Evolutionary conservation across 2,329 filamentous ascomycete species (phyloP).

Genomic region (Ascochyta viciae-villosae): DNA sequence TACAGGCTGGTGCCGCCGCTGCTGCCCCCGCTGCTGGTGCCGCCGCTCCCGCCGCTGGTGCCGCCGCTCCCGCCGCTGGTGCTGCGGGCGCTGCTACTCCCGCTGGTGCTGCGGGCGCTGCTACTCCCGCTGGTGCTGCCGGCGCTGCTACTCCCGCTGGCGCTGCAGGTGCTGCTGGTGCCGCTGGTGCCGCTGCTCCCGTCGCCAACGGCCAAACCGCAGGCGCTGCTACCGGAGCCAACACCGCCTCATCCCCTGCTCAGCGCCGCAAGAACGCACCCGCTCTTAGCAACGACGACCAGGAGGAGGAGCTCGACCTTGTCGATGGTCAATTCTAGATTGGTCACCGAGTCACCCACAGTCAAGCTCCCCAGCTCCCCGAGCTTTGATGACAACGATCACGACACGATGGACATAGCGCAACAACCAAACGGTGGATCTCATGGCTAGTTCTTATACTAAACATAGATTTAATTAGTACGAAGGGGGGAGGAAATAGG

Average conservation of each 20-base stretch:
- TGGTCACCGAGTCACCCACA: neutral
- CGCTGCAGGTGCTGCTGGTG: conserved; percentile 8
- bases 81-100: neutral
- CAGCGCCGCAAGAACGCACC: conserved; percentile 21
- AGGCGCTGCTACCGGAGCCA: conserved; percentile 10
- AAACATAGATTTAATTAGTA: conserved; percentile 7
- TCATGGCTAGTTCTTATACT: conserved; percentile 1
- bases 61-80: conserved; percentile 11
- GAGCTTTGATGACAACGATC: conserved; percentile 1
- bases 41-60: conserved; percentile 13
- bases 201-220: neutral
- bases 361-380: conserved; percentile 5
- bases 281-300: conserved; percentile 41
- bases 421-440: conserved; percentile 1
- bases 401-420: neutral
- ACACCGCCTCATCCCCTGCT: conserved; percentile 14
- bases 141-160: neutral
- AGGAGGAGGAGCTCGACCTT: conserved; percentile 46
- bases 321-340: conserved; percentile 25
- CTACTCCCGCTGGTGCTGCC: conserved; percentile 1
- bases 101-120: conserved; percentile 6
- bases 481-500: neutral
- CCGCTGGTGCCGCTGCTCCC: conserved; percentile 7
- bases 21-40: conserved; percentile 10
- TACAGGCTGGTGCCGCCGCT: conserved; percentile 11